Conservation (phyloP, 2,329 filamentous ascomycete species). For the Colletotrichum magnum region DNA sequence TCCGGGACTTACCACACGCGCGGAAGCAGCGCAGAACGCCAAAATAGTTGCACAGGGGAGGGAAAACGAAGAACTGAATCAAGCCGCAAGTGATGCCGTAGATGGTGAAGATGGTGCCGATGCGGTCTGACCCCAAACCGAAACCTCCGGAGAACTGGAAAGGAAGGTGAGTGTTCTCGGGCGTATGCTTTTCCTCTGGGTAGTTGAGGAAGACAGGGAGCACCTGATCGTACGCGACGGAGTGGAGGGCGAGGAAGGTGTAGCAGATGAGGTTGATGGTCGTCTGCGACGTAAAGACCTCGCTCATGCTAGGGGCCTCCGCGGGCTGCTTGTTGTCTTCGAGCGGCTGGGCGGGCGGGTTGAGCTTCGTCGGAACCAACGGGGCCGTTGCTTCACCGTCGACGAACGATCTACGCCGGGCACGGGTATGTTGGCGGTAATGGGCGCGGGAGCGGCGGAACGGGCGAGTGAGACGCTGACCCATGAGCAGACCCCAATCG, state of each 20-base stretch:
- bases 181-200: conserved; percentile 69
- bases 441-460: conserved; percentile 46
- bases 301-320: conserved; percentile 58
- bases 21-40: conserved; percentile 83
- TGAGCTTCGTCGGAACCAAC: conserved; percentile 58
- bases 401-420: conserved; percentile 63
- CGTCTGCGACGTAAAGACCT: conserved; percentile 83
- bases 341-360: conserved; percentile 43
- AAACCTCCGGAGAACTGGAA: conserved; percentile 90
- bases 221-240: conserved; percentile 87
- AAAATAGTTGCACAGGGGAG: conserved; percentile 77
- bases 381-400: conserved; percentile 71
- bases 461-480: conserved; percentile 71
- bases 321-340: conserved; percentile 39
- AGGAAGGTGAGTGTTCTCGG: conserved; percentile 74
- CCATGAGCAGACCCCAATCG: conserved; percentile 84
- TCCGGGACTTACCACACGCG: conserved; percentile 60
- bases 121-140: conserved; percentile 78
- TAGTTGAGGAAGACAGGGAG: conserved; percentile 92
- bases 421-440: conserved; percentile 43
- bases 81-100: conserved; percentile 86
- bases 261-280: conserved; percentile 83
- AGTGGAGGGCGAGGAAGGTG: conserved; percentile 84
- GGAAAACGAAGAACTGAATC: conserved; percentile 90
- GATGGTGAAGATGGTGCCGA: conserved; percentile 87